Evolutionary conservation across 768 basidiomycete genomes (phyloP), one percentile per base, ranked within the genome.

Genomic region (Leccinum disarticulatum): DNA sequence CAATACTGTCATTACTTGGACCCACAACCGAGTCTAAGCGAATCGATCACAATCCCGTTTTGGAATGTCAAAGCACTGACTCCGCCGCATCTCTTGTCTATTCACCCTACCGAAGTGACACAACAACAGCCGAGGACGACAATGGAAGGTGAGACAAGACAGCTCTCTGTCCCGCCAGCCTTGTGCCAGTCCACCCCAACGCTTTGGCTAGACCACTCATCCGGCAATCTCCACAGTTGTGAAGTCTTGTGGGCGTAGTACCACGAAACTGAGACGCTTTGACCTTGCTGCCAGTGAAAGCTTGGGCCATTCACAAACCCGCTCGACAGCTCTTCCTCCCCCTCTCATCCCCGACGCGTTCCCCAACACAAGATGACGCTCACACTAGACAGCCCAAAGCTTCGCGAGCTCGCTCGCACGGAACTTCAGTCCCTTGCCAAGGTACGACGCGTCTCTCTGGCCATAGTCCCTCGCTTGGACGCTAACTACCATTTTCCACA

Each of bases 371-470:
- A 54, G 30, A 64, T 49, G 54, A 22, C 53, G 3, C 54, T 48
- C 10, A 52, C 27, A 8, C 60, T 72, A 56, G 64, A 66, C 17
- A 68, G 60, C 15, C 54, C 61, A 43, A 60, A 63, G 31, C 64
- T 71, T 50, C 65, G 62, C 49, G 22, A 61, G 27, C 68, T 71
- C 31, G 38, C 52, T 48, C 68, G 66, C 13, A 17, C 49, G 10
- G 61, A 71, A 53, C 56, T 71, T 30, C 71, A 71, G 54, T 59
- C 67, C 4, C 64, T 71, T 14, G 65, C 71, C 48, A 69, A 69
- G 63, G 70, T 66, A 47, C 15, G 61, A 10, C n/a, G 10, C 22
- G 9, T 50, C 31, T 8, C 30, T 30, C 14, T 46, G 41, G 6
- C 17, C 10, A 1, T 19, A 19, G 1, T 17, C 17, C n/a, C 19